phyloP scores from a whole-genome alignment of 768 basidiomycete species.

The Suillus occidentalis region DNA sequence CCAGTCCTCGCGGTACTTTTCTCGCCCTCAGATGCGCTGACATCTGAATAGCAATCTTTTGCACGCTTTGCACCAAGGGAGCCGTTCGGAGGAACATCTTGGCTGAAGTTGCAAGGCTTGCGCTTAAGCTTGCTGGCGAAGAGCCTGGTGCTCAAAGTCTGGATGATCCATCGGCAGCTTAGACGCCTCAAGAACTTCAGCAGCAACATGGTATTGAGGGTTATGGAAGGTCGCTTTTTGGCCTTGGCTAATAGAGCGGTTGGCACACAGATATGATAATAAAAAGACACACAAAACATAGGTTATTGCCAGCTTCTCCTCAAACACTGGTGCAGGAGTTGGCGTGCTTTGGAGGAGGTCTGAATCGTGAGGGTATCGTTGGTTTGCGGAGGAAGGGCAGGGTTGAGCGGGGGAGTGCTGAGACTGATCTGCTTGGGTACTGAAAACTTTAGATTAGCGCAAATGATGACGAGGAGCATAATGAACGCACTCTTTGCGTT shows the following conservation, averaged over 20 bases:
- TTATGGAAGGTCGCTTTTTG: slow-evolving; percentile 62
- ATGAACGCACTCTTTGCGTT: slow-evolving; percentile 60
- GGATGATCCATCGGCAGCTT: slow-evolving; percentile 60
- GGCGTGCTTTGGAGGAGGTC: slow-evolving; percentile 45
- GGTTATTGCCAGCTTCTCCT: slow-evolving; percentile 62
- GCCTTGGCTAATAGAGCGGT: slow-evolving; percentile 54
- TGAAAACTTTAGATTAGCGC: slow-evolving; percentile 28
- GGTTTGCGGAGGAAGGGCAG: slow-evolving; percentile 64
- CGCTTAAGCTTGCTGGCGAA: slow-evolving; percentile 43
- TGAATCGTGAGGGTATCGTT: slow-evolving; percentile 48
- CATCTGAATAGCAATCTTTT: slow-evolving; percentile 5
- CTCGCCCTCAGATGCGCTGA: slow-evolving; percentile 18
- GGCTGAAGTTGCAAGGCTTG: slow-evolving; percentile 24
- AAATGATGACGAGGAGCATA: not conserved
- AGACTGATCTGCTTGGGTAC: slow-evolving; percentile 73
- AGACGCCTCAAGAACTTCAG: slow-evolving; percentile 42
- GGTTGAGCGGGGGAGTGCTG: slow-evolving; percentile 59
- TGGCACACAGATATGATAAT: not conserved
- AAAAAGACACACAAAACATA: slow-evolving; percentile 65
- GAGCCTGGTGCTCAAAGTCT: slow-evolving; percentile 63
- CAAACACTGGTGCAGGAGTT: slow-evolving; percentile 28
- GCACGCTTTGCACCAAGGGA: slow-evolving; percentile 17
- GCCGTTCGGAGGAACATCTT: slow-evolving; percentile 10
- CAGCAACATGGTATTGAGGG: slow-evolving; percentile 54
- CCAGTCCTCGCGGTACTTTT: slow-evolving; percentile 2